Evolutionary conservation across 2,329 filamentous ascomycete species (phyloP), one percentile per base, ranked within the genome.

Genomic region (Fusarium protoensiforme): DNA sequence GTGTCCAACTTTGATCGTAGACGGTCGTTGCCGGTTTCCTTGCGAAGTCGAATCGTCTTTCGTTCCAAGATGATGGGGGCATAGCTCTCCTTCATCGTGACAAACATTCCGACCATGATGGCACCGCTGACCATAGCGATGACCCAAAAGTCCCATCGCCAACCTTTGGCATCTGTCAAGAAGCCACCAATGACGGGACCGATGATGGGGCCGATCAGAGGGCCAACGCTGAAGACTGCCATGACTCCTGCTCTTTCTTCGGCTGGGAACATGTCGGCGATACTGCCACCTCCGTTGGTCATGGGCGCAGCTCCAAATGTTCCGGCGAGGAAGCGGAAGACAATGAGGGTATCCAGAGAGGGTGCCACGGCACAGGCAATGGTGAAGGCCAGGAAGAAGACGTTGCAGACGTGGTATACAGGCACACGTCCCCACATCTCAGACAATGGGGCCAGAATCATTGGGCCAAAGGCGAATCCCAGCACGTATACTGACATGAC

Each of bases 111-210:
- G 2, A 84, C 4, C 1, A 78, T 61, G 16, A 85, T 69, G 1
- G 79, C 69, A 18, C 79, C 83, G 2, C 73, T 61, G 2, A 72
- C 91, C 60, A 92, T 92, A 39, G 91, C 81, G 56, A 92, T 84
- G 5, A 91, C 83, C 80, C 91, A 93, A 78, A 92, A 91, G 0
- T 84, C 85, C 89, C 89, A 91, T 38, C 88, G 83, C 86, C 91
- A 92, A n/a, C 84, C 85, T 11, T 85, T 87, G 68, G 86, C 87
- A 68, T 90, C 83, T 66, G 91, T 89, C 64, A 92, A 88, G 72
- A 91, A 92, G 1, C 90, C 90, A 7, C 90, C 90, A 27, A 86
- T 78, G 7, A 83, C 73, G 1, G 82, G 82, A 0, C 81, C 82
- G 11, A 82, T 67, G 6, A 78, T 77, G 2, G 82, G 77, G 83